Evolutionary conservation across 176 grass and related monocot species (phyloP), one percentile per base, ranked within the genome.

Genomic region (Eleusine coracana): DNA sequence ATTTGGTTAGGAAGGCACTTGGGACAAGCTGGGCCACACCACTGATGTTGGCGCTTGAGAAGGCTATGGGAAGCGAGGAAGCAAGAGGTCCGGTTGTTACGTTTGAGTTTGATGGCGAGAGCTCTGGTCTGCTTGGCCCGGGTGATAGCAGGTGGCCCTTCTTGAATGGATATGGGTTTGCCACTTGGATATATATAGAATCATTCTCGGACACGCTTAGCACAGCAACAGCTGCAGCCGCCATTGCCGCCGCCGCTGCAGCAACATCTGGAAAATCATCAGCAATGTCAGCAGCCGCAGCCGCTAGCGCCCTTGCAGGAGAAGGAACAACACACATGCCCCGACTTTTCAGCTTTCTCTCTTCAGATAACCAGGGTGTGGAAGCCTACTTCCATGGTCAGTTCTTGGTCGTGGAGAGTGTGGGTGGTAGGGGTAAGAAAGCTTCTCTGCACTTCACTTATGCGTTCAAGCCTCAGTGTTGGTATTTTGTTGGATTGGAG

Each of bases 341-440:
- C 34, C 87, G 96, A 23, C 91, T 98, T 65, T 98, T 98, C 68
- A 95, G 92, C 59, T 98, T 98, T 82, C 87, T 98, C 63, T 95
- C 96, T 71, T 89, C 89, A 1, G 96, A 98, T 87, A 98, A 98
- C 77, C 87, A 89, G 84, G 96, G 92, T 44, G 82, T 98, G 66
- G 96, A 98, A 49, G 96, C 96, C 63, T 98, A 98, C 80, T 95
- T 98, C 85, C 96, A 95, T 91, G 96, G 96, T 10, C 96, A 98
- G 68, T 98, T 98, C 85, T 85, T 98, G 75, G 96, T 98, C 17
- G 87, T 98, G 71, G 96, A 98, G 85, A 88, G 84, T 79, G 87
- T 83, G 40, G 82, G 87, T 5, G 91, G 87, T n/a, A 98, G 92
- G 83, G 90, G 92, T 72, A 98, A 87, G 89, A 98, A 95, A 81